Evolutionary conservation across 768 basidiomycete genomes (phyloP).

Genomic region (Udeniomyces megalosporus): DNA sequence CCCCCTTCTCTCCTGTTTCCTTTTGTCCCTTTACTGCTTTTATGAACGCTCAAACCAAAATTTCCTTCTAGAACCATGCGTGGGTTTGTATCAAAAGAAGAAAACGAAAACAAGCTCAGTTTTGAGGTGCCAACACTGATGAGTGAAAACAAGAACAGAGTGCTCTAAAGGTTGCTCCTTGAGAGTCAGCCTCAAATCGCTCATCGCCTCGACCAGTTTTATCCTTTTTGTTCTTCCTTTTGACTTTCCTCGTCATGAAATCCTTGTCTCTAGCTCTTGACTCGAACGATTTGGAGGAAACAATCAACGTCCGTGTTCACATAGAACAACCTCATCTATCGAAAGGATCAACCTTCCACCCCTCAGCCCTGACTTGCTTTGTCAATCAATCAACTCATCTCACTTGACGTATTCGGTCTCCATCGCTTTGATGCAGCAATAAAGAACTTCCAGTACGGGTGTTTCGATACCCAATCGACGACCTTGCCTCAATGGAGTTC

Average conservation of each 20-base stretch:
- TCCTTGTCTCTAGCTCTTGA: background rate
- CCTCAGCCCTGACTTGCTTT: background rate
- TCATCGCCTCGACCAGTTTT: background rate
- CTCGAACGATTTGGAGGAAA: background rate
- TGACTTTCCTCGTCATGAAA: background rate
- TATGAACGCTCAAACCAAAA: too few relatives aligned
- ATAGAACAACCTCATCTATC: background rate
- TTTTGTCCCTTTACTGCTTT: background rate
- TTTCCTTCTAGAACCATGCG: too few relatives aligned
- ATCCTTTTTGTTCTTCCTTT: background rate
- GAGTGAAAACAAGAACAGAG: too few relatives aligned
- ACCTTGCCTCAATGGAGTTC: constrained; percentile 12
- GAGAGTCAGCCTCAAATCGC: too few relatives aligned
- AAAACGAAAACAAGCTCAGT: too few relatives aligned
- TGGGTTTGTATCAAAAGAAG: too few relatives aligned
- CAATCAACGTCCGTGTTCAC: background rate
- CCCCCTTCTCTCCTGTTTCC: background rate
- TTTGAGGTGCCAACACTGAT: too few relatives aligned
- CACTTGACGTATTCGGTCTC: constrained; percentile 2
- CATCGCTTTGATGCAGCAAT: constrained; percentile 10
- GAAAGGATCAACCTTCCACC: too few relatives aligned
- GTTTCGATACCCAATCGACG: constrained; percentile 4
- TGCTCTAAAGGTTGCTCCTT: too few relatives aligned
- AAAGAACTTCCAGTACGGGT: constrained; percentile 11
- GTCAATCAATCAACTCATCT: background rate